These are phyloP conservation scores for Coccinonectria pachysandricola DNA, from an alignment of 2,329 filamentous ascomycete genomes.

Conservation along the genomic window DNA sequence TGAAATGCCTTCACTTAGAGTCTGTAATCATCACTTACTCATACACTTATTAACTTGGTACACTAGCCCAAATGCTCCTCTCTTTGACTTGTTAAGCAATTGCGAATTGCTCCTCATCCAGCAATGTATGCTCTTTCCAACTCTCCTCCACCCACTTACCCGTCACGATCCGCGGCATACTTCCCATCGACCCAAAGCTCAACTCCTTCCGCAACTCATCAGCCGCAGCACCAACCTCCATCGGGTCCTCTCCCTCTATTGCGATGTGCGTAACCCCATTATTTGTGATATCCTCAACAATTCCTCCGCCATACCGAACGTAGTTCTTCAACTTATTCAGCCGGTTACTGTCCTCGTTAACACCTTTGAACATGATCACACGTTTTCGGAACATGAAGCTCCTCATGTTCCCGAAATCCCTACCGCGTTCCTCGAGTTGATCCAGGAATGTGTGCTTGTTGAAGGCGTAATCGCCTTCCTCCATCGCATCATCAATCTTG, in stretches of 20 bases:
- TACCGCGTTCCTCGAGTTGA: constrained; percentile 46
- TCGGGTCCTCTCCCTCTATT: constrained; percentile 32
- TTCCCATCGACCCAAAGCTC: constrained; percentile 32
- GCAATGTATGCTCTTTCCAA: constrained; percentile 65
- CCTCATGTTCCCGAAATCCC: constrained; percentile 37
- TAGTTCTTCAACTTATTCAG: constrained; percentile 41
- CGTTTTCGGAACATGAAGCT: constrained; percentile 43
- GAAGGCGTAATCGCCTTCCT: constrained; percentile 30
- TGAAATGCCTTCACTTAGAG: constrained; percentile 4
- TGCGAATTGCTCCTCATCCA: constrained; percentile 75
- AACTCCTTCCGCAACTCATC: constrained; percentile 36
- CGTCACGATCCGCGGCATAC: constrained; percentile 59
- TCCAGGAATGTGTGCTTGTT: constrained; percentile 37
- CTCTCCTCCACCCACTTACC: constrained; percentile 67
- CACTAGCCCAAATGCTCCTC: constrained; percentile 7
- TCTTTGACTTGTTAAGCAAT: too few relatives aligned
- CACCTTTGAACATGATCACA: constrained; percentile 30
- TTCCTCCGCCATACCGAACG: constrained; percentile 60
- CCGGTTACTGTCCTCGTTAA: constrained; percentile 21
- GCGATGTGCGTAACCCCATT: constrained; percentile 62
- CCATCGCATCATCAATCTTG: constrained; percentile 34
- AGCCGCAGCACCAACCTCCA: constrained; percentile 26
- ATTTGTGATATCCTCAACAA: constrained; percentile 40
- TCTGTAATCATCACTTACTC: constrained; percentile 1
- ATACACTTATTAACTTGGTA: too few relatives aligned